Base-by-base conservation (phyloP, 2,329 filamentous ascomycete species). In the Sarocladiaceae sp. region DNA sequence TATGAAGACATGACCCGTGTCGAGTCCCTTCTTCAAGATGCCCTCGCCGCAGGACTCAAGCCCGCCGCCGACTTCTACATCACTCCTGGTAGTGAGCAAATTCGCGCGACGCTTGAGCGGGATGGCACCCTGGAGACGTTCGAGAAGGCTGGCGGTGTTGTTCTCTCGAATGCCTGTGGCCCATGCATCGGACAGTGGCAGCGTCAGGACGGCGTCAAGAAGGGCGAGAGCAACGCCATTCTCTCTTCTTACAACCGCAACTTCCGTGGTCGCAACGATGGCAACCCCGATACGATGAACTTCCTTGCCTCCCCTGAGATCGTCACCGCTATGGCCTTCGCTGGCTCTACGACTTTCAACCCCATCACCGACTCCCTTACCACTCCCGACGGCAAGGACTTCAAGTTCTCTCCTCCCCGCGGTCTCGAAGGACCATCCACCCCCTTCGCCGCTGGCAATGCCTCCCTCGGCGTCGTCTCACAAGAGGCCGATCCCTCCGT, bases 1-100 rank as follows among this genome's bases (percentile, higher is more conserved):
- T 98, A 97, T 64, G 85, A 96, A 67, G 93, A 98, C 62, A 98
- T 98, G 93, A 94, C 90, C 27, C 84, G 91, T 49, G 88, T 90
- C 12, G 91, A 96, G 67, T 82, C 89, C 59, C 79, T 98, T 46
- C 88, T 97, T 47, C 90, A 91, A 65, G 90, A 96, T 64, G 93
- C 93, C 9, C 77, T 83, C 43, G 81, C 83, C 47, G 93, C 89
- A n/a, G 93, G 93, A 13, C 73, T 98, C 48, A 87, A 88, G 69
- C 89, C 93, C 31, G 88, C 84, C 57, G 81, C 88, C 2, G 85
- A 90, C 59, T 96, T 98, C 68, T 96, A 95, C 68, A 86, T 98
- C 59, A 96, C 93, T 0, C 93, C 93, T 2, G 93, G 93, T 32
- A 95, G 88, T 59, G 93, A 98, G 68, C 90, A 96, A 68, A 96